phyloP scores from a whole-genome alignment of 2,329 filamentous ascomycete species.

The Pseudogymnoascus sp. region DNA sequence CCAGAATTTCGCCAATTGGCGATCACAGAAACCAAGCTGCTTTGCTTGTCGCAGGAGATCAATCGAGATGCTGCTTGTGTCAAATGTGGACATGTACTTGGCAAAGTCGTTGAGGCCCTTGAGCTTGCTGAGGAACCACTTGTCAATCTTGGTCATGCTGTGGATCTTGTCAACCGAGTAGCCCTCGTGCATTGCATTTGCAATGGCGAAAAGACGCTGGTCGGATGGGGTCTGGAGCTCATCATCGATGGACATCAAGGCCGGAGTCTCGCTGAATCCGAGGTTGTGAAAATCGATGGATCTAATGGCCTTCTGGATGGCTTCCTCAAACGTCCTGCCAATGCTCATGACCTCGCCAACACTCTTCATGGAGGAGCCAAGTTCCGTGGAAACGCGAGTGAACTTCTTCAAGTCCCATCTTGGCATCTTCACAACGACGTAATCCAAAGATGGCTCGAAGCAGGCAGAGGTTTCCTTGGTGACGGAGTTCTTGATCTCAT shows the following conservation, averaged over 20 bases:
- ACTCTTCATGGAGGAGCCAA: constrained; percentile 99
- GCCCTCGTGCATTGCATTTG: constrained; percentile 91
- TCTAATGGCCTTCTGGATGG: constrained; percentile 95
- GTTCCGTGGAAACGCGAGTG: constrained; percentile 86
- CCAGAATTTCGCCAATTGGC: constrained; percentile 89
- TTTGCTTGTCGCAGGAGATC: constrained; percentile 75
- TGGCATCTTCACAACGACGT: constrained; percentile 97
- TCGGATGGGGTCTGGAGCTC: constrained; percentile 97
- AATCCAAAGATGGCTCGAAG: constrained; percentile 97
- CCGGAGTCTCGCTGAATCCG: constrained; percentile 79
- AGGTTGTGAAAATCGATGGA: constrained; percentile 92
- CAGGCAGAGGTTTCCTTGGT: constrained; percentile 94
- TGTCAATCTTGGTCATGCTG: constrained; percentile 97
- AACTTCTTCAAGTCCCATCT: constrained; percentile 99
- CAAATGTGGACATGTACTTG: constrained; percentile 65
- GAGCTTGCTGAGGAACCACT: constrained; percentile 92
- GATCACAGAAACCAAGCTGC: constrained; percentile 87
- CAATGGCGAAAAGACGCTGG: constrained; percentile 93
- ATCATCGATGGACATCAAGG: constrained; percentile 90
- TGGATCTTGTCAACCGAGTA: constrained; percentile 96
- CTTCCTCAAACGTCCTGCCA: constrained; percentile 92
- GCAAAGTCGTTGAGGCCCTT: constrained; percentile 87
- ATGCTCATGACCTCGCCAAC: constrained; percentile 99
- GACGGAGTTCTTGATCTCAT: constrained; percentile 93
- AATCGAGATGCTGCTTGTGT: constrained; percentile 54